Conservation (phyloP, 2,329 filamentous ascomycete genomes). For the Coniella lustricola region DNA sequence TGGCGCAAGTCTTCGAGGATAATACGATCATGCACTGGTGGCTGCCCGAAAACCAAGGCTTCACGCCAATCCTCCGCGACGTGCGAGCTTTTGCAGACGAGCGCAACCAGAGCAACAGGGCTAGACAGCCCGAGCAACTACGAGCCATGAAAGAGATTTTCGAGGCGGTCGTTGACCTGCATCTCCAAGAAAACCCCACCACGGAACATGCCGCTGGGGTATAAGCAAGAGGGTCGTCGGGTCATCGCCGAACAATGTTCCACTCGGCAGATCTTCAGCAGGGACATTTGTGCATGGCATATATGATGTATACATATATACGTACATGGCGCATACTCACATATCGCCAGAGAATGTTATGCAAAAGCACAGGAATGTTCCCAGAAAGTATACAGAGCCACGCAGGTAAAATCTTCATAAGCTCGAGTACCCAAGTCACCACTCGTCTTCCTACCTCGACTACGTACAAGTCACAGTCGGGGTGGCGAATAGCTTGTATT, state of each 20-base stretch:
- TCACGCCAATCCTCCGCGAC: slow-evolving; percentile 64
- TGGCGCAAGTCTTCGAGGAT: slow-evolving; percentile 70
- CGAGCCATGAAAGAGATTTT: slow-evolving; percentile 72
- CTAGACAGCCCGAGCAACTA: slow-evolving; percentile 60
- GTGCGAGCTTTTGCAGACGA: slow-evolving; percentile 79
- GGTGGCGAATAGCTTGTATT: too few species aligned
- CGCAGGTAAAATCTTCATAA: too few species aligned
- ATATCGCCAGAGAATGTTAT: too few species aligned
- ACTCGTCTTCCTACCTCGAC: too few species aligned
- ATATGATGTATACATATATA: not conserved
- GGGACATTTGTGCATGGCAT: not conserved
- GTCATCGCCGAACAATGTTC: not conserved
- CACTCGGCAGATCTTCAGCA: not conserved
- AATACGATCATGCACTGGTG: slow-evolving; percentile 75
- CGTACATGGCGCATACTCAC: too few species aligned
- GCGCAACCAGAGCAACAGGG: slow-evolving; percentile 53
- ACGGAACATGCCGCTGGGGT: slow-evolving; percentile 16
- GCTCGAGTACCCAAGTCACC: too few species aligned
- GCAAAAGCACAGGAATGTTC: too few species aligned
- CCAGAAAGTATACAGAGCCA: too few species aligned
- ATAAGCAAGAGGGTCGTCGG: slow-evolving; percentile 16
- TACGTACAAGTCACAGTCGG: too few species aligned
- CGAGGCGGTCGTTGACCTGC: slow-evolving; percentile 31
- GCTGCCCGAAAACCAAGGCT: slow-evolving; percentile 76
- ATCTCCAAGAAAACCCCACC: not conserved